Evolutionary conservation across 2,329 filamentous ascomycete genomes (phyloP).

Genomic region (Penicillium brasilianum): DNA sequence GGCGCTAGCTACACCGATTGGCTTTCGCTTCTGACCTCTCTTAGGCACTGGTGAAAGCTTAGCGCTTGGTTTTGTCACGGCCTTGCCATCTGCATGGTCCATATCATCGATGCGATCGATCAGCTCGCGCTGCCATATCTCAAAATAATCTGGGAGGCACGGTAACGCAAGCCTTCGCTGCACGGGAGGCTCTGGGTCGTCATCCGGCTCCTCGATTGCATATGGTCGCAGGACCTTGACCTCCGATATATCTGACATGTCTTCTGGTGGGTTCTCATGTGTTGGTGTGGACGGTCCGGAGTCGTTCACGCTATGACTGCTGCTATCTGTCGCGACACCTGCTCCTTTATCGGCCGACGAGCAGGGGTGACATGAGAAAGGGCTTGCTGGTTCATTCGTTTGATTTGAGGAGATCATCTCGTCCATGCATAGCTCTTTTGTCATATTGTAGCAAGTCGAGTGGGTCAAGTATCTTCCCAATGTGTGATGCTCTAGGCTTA

Average conservation of each 20-base stretch:
- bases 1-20: conserved; percentile 25
- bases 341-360: neutral
- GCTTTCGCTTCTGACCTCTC: conserved; percentile 45
- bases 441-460: neutral
- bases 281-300: conserved; percentile 10
- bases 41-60: conserved; percentile 18
- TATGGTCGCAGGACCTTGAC: conserved; percentile 46
- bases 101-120: conserved; percentile 41
- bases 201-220: conserved; percentile 44
- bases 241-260: conserved; percentile 12
- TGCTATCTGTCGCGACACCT: conserved; percentile 12
- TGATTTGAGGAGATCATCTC: neutral
- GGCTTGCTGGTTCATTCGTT: neutral
- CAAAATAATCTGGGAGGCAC: conserved; percentile 31
- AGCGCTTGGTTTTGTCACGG: conserved; percentile 26
- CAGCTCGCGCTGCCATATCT: conserved; percentile 42
- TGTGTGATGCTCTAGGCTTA: neutral
- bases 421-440: conserved; percentile 10
- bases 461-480: neutral
- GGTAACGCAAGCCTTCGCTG: conserved; percentile 18
- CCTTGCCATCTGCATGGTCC: conserved; percentile 37
- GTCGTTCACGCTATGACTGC: conserved; percentile 20
- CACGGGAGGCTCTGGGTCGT: conserved; percentile 25
- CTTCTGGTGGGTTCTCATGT: conserved; percentile 24
- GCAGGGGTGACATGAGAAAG: neutral